Evolutionary conservation across 495 filamentous ascomycete genomes (phyloP), one percentile per base, ranked within the genome.

Genomic region (Penicillium daleae): DNA sequence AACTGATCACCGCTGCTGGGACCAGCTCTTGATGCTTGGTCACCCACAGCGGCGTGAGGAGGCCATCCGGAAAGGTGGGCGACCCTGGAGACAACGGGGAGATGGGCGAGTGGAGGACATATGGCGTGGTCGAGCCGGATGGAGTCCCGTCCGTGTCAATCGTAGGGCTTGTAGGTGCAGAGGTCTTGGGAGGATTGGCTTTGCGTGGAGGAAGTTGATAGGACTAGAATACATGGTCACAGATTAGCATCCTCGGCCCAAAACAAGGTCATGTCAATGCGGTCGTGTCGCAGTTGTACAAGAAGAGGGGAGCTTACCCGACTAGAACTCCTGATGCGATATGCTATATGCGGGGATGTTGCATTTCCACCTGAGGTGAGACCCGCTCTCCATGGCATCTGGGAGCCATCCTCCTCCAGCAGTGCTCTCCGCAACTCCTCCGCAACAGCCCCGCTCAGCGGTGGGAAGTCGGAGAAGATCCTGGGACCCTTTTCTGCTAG

Each of bases 51-150:
- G 89, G 83, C 33, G 91, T 86, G 71, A 97, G 86, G 39, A 97
- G 71, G 5, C 93, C 93, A 79, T 97, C 93, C 19, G 93, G 92
- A 63, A 90, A 97, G 15, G 93, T 84, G 3, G 86, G 82, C 0
- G 92, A 95, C 27, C 83, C 81, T 3, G 92, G 91, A 21, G 90
- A 91, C 56, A 97, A 80, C 7, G 93, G 93, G 6, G 93, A 97
- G 55, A 96, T 85, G 3, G 93, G 90, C 2, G 93, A 97, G 72
- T 97, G 93, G 17, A 97, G 82, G 13, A 85, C 71, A 40, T 80
- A 77, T 6, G 76, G 73, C 24, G 74, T 62, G 49, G 75, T 73
- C 59, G 80, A 71, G 22, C 74, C 71, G 12, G 82, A 75, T 21
- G 73, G 63, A 19, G 80, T 79, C 63, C 77, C 74, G 32, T 82